Base-by-base conservation (phyloP, 129 eudicot genomes). In the Solidago caesia region DNA sequence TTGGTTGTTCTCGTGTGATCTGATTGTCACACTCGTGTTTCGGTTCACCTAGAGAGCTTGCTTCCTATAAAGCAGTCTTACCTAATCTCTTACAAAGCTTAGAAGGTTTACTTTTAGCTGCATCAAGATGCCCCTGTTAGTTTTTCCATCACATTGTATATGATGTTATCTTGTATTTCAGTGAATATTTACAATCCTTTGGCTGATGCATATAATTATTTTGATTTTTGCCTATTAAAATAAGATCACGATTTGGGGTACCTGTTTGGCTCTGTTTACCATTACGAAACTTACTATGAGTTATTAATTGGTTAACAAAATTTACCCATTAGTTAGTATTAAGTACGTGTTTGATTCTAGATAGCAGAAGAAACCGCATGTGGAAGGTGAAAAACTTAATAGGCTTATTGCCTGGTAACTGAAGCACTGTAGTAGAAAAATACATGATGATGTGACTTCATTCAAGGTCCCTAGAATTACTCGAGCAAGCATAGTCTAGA, bases 231-330 rank as follows among this genome's bases (percentile, higher is more conserved):
- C 64, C 15, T 25, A 63, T 21, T 47, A 55, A 44, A 14, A 57
- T 45, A 48, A 69, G 75, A 77, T 69, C 49, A 69, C 61, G 39
- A 8, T 60, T 62, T 56, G 12, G 9, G 27, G 48, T 77, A 77
- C 59, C 21, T 26, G 14, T 29, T 21, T 74, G 26, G 2, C 21
- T 51, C 62, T 69, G 13, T 71, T 16, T 52, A 70, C 5, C 49
- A 15, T 53, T 48, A 27, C 2, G 39, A 33, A 33, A 33, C 39
- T 33, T 33, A 33, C 64, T 11, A 39, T 52, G 74, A 33, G 55
- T 70, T 70, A 43, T 52, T 70, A 33, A 33, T 33, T 33, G 39
- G 39, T 33, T 33, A 33, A 33, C 39, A 33, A 33, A 33, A 33
- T 33, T 33, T 33, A 33, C 39, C 39, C 39, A 33, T 33, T 33